Evolutionary conservation across 495 filamentous ascomycete species (phyloP), one percentile per base, ranked within the genome.

Genomic region (Glarea lozoyensis): DNA sequence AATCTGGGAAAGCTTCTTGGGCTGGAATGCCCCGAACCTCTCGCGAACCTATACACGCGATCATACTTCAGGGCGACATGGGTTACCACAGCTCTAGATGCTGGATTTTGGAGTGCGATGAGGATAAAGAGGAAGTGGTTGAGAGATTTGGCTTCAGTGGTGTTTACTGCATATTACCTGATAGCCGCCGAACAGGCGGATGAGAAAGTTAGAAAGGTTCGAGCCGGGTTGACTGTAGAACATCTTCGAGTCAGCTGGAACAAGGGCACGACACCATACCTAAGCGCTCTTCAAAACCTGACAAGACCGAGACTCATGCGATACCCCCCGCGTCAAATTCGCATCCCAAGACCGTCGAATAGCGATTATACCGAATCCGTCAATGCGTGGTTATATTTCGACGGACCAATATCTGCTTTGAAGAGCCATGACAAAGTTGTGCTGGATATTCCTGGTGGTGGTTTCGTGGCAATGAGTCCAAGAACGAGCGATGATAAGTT

Each of bases 91-190:
- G 92, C 87, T 0, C 61, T 98, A 43, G 92, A 98, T 58, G 92
- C 92, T 9, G 92, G 92, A 0, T 98, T 95, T 61, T 98, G 92
- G 92, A 94, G 88, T 0, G 93, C 92, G 4, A 98, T 98, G 92
- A 82, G 78, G 42, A 84, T 98, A 38, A 75, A 73, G 35, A 75
- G 69, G 41, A 89, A 86, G 53, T 88, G 84, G 82, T 56, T 93
- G 13, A 72, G 86, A 18, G 89, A 97, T 58, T 55, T 94, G 12
- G 75, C 79, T 3, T 88, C 83, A 47, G 69, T 98, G 16, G 69
- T 84, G 17, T 97, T 95, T 57, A 82, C 80, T 1, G 57, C 79
- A 1, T 97, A 94, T 62, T 98, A 98, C 60, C 66, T 98, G 37
- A 71, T 96, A 42, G 86, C 88, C 10, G 89, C 93, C 2, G 92